Evolutionary conservation across 2,329 filamentous ascomycete genomes (phyloP).

Genomic region (Paecilomyces variotii): DNA sequence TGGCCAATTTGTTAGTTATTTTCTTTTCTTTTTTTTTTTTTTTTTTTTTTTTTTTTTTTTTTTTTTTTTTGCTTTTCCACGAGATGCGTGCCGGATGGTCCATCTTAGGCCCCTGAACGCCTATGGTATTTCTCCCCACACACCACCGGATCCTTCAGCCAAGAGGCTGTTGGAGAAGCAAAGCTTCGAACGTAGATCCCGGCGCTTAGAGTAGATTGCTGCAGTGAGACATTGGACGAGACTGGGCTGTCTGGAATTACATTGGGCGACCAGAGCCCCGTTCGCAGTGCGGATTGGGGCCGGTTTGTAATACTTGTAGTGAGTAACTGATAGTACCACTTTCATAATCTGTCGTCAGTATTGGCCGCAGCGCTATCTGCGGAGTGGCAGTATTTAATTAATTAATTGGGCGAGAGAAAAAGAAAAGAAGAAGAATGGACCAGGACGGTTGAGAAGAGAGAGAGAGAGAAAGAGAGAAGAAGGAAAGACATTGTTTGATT

Average conservation of each 20-base stretch:
- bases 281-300: neutral
- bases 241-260: neutral
- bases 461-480: neutral
- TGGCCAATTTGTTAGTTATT: neutral
- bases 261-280: neutral
- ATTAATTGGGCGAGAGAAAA: neutral
- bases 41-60: no score
- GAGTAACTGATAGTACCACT: neutral
- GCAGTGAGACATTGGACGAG: neutral
- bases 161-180: neutral
- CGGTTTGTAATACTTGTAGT: neutral
- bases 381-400: neutral
- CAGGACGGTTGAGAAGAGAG: neutral
- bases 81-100: neutral
- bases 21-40: no score
- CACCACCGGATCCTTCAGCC: neutral
- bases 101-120: neutral
- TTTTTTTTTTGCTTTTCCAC: neutral
- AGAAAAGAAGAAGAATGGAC: neutral
- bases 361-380: neutral
- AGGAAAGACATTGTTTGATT: neutral
- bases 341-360: neutral
- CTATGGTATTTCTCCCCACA: neutral
- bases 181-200: neutral
- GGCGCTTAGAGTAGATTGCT: neutral